Conservation (phyloP, 495 filamentous ascomycete genomes). For the Penicillium desertorum region DNA sequence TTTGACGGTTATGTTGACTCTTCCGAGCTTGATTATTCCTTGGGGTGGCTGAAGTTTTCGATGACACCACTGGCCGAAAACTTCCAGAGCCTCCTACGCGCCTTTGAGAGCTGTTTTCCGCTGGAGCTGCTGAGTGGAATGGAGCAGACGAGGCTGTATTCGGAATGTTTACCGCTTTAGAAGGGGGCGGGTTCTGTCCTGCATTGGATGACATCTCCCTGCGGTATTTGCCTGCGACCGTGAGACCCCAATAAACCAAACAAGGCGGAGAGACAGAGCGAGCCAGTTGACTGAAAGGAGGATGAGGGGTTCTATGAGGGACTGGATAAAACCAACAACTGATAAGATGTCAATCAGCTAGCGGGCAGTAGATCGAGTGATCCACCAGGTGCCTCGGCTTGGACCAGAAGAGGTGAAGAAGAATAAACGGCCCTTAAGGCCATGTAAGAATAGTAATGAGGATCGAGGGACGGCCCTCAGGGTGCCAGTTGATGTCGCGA, state of each 20-base stretch:
- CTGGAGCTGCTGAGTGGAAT: constrained; percentile 35
- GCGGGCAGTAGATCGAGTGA: not conserved
- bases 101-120: constrained; percentile 58
- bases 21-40: constrained; percentile 73
- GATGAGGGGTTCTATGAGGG: constrained; percentile 4
- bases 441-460: constrained; percentile 8
- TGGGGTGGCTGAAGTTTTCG: constrained; percentile 50
- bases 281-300: not conserved
- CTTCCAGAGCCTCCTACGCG: constrained; percentile 63
- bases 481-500: constrained; percentile 15
- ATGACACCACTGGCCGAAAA: constrained; percentile 58
- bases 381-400: not conserved
- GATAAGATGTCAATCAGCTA: constrained; percentile 18
- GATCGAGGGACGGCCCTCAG: constrained; percentile 14
- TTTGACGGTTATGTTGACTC: constrained; percentile 69
- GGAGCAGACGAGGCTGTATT: constrained; percentile 40
- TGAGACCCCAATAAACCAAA: not conserved
- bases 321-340: constrained; percentile 6
- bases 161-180: constrained; percentile 47
- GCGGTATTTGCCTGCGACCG: not conserved
- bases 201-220: constrained; percentile 52
- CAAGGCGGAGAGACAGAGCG: not conserved
- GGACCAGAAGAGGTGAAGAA: not conserved
- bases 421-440: not conserved
- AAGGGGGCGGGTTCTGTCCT: constrained; percentile 39